phyloP scores from a whole-genome alignment of 768 basidiomycete genomes.

The Amanita molliuscula region DNA sequence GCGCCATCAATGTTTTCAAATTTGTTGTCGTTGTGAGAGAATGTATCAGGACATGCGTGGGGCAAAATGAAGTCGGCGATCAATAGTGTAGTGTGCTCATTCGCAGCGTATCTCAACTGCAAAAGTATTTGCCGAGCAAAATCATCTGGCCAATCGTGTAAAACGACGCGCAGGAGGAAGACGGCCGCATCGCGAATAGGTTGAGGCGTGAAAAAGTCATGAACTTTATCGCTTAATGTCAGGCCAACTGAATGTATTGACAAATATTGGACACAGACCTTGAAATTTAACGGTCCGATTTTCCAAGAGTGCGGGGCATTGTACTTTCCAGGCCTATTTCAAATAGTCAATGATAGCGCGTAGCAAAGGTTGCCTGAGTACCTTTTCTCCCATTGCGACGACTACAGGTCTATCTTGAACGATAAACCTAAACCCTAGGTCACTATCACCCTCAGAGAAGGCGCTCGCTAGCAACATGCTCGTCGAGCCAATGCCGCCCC shows the following conservation, averaged over 20 bases:
- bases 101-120: conserved; percentile 33
- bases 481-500: conserved; percentile 53
- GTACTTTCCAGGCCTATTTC: conserved; percentile 42
- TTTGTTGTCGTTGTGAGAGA: conserved; percentile 7
- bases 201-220: conserved; percentile 72
- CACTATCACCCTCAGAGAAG: conserved; percentile 17
- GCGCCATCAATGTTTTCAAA: conserved; percentile 32
- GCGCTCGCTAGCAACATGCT: conserved; percentile 23
- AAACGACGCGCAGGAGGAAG: conserved; percentile 59
- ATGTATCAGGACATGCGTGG: conserved; percentile 53
- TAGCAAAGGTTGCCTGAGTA: conserved; percentile 11
- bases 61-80: conserved; percentile 68
- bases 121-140: conserved; percentile 37
- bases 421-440: conserved; percentile 31
- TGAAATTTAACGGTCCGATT: conserved; percentile 43
- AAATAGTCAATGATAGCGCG: conserved; percentile 10
- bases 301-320: conserved; percentile 48
- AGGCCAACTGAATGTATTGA: background rate
- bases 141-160: conserved; percentile 73
- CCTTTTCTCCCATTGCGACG: conserved; percentile 41
- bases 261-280: conserved; percentile 20
- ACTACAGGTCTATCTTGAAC: conserved; percentile 53
- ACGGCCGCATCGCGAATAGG: conserved; percentile 42
- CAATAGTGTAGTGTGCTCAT: conserved; percentile 47
- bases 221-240: conserved; percentile 25